Base-by-base conservation (phyloP, 1,284 basidiomycete genomes). In the Sphagnurus paluster region DNA sequence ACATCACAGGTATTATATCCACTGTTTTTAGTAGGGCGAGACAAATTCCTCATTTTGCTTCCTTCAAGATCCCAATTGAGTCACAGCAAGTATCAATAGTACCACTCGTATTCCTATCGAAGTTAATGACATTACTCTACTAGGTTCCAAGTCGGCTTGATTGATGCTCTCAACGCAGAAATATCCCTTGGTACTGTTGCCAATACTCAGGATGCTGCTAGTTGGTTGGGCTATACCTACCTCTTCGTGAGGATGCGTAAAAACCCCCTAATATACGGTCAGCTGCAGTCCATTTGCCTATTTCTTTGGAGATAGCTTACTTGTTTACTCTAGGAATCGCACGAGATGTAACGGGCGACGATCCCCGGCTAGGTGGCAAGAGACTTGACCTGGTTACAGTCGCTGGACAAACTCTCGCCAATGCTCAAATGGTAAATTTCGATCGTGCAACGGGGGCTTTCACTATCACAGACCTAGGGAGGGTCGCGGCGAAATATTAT, bases 171-270 rank as follows among this genome's bases (percentile, higher is more conserved):
- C 56, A 99, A 99, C 61, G 97, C 95, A 5, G 97, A 99, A 62
- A 90, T 99, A 42, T 79, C 95, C 2, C 78, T 99, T 0, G 97
- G 97, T 1, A 98, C 97, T 0, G 97, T 99, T 9, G 80, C 90
- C 2, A 97, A 84, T 54, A 77, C 90, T 17, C 71, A 77, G 44
- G 97, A 99, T 63, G 97, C 87, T 11, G 84, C 98, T 5, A 86
- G 87, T 49, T 99, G 97, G 98, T 76, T 99, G 34, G 91, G 95
- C 9, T 99, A 98, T 63, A 99, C 97, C 0, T 99, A 98, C 65
- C 79, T 99, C 19, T 95, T 93, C 61, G 96, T 98, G 2, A 82
- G 97, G 35, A 97, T 99, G 93, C 79, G 83, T 44, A 90, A 90
- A 62, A 97, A 97, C 55, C 97, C 96, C 0, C 82, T 89, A 54